Conservation (phyloP, 306 rosid genomes). For the Carpinus fangiana region DNA sequence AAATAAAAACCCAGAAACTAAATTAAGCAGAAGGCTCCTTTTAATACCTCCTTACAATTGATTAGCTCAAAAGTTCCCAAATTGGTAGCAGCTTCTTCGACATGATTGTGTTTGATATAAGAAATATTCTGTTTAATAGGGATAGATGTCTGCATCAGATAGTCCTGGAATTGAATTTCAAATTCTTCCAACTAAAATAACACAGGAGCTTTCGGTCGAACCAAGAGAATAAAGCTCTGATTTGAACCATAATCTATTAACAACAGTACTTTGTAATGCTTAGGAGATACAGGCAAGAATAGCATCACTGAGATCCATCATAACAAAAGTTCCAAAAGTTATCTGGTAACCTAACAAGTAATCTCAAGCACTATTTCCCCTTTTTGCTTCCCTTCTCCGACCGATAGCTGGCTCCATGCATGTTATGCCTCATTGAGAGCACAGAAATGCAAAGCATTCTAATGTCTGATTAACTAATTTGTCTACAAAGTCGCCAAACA, state of each 20-base stretch:
- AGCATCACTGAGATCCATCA: neutral
- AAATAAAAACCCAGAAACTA: conserved; percentile 27
- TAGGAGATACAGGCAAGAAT: conserved; percentile 8
- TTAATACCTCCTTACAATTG: conserved; percentile 50
- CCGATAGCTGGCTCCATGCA: neutral
- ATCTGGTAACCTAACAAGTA: conserved; percentile 1
- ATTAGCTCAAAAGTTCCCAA: conserved; percentile 57
- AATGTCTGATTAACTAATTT: neutral
- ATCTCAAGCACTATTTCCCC: conserved; percentile 6
- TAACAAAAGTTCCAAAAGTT: conserved; percentile 6
- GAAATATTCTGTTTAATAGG: conserved; percentile 44
- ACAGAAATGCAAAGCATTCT: conserved; percentile 10
- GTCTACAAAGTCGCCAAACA: conserved; percentile 13
- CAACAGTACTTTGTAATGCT: conserved; percentile 13
- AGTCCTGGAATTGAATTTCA: conserved; percentile 24
- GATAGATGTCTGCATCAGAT: conserved; percentile 30
- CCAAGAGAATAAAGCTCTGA: neutral
- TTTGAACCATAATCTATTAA: conserved; percentile 9
- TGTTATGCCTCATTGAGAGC: conserved; percentile 8
- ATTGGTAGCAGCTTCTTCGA: conserved; percentile 43
- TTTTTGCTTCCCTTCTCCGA: neutral
- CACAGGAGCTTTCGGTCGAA: conserved; percentile 4
- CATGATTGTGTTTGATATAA: conserved; percentile 40
- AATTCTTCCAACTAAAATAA: conserved; percentile 23
- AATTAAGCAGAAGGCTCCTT: conserved; percentile 19